phyloP scores from a whole-genome alignment of 306 rosid species.

The Styphnolobium japonicum region DNA sequence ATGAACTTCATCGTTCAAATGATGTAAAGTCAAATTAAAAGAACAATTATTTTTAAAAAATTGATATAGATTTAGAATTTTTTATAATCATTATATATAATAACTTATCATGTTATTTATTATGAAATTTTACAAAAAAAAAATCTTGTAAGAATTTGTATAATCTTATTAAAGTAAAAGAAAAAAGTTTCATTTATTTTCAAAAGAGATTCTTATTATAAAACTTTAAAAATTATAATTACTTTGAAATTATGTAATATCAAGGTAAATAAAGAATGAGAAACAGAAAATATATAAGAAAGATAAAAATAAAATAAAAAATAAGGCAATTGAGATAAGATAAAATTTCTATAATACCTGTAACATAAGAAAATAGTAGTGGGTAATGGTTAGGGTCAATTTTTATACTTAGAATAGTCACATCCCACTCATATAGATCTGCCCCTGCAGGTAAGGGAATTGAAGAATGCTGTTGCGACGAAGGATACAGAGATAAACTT shows the following conservation, averaged over 20 bases:
- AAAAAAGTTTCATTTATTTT: not conserved
- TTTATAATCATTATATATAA: not conserved
- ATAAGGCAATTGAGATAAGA: not conserved
- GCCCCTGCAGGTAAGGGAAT: slow-evolving; percentile 46
- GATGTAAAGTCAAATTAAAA: not conserved
- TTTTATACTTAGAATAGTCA: not conserved
- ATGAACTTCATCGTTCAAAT: slow-evolving; percentile 6
- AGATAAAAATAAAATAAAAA: too few relatives aligned
- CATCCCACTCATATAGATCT: not conserved
- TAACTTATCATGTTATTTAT: not conserved
- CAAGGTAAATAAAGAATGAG: not conserved
- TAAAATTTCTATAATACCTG: not conserved
- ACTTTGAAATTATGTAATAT: not conserved
- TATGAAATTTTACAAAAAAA: not conserved
- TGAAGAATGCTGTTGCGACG: slow-evolving; percentile 47
- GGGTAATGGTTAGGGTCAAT: not conserved
- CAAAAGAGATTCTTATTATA: not conserved
- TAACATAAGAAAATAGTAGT: not conserved
- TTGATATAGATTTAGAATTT: not conserved
- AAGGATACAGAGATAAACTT: slow-evolving; percentile 65
- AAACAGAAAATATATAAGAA: not conserved
- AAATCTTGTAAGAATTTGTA: not conserved
- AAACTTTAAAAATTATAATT: not conserved
- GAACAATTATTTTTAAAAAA: not conserved
- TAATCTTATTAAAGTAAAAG: not conserved